Base-by-base conservation (phyloP, 495 filamentous ascomycete genomes). In the Darksidea phi region DNA sequence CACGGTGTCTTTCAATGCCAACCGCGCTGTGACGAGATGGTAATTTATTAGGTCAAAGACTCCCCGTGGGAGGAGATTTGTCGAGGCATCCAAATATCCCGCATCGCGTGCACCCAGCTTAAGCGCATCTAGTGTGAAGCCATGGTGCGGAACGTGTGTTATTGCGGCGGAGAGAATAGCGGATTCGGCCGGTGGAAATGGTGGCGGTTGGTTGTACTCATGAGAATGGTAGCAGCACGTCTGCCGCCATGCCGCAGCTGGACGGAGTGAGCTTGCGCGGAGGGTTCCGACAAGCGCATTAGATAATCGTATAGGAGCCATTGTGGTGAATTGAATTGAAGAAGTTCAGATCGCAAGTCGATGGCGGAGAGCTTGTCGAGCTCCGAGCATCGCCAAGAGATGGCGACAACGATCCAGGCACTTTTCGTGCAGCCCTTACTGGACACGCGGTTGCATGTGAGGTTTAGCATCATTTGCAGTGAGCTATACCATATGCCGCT, bases 1-100 rank as follows among this genome's bases (percentile, higher is more conserved):
- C 28, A 82, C 78, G 20, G 72, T 69, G 8, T 73, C 77, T 50
- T 79, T 78, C 38, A 87, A 71, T 0, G 80, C 73, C n/a, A 83
- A 75, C 3, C 85, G 74, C 67, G 90, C 83, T 55, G 78, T 86
- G 6, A 86, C 80, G 0, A 97, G 82, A 75, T 94, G 89, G 70
- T 88, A 97, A 5, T 82, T 82, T 51, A 97, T 84, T 15, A 98
- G 79, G 54, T 87, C 85, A 75, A 95, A 96, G 54, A 84, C 83
- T 13, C 86, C 90, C 25, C 84, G 78, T 24, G 91, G 86, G 52
- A 98, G 82, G 1, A 97, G 72, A 67, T 91, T 93, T 37, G 87
- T 81, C 17, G 88, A 90, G 64, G 91, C 88, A 69, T 94, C 89
- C 43, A 91, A 86, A 74, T 92, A 96, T 48, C 90, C 89, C 25